A percentile compares a stretch with the other conserved stretches of the same genome.
Evolutionary conservation across 1,284 basidiomycete genomes (phyloP).

Genomic region (Apiotrichum sp.): DNA sequence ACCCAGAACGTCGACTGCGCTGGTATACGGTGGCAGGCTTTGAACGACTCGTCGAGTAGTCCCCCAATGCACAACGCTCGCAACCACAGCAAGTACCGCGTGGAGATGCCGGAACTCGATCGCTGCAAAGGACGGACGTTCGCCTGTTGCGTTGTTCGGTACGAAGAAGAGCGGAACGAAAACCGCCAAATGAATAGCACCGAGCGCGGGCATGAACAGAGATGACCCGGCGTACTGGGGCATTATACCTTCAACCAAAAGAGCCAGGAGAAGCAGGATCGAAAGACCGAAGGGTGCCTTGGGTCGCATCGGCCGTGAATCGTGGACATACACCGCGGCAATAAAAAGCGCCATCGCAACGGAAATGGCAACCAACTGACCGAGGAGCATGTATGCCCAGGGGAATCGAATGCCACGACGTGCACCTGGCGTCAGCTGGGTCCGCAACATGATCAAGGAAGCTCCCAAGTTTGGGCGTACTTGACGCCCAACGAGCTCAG

Average conservation of each 20-base stretch:
- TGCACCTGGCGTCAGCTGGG: constrained; percentile 41
- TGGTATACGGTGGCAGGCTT: constrained; percentile 11
- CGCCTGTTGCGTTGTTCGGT: not conserved
- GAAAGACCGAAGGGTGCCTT: constrained; percentile 41
- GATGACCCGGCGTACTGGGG: constrained; percentile 52
- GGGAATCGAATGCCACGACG: constrained; percentile 53
- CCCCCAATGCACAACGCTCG: constrained; percentile 48
- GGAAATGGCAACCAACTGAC: constrained; percentile 66
- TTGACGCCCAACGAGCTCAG: no score
- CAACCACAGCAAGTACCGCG: constrained; percentile 41
- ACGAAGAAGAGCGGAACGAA: constrained; percentile 52
- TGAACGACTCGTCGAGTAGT: constrained; percentile 30
- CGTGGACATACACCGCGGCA: constrained; percentile 53
- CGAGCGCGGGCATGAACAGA: constrained; percentile 57
- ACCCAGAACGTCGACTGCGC: constrained; percentile 13
- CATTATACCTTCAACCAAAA: constrained; percentile 52
- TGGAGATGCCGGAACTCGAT: constrained; percentile 44
- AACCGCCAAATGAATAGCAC: constrained; percentile 59
- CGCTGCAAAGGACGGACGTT: not conserved
- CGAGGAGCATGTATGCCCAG: constrained; percentile 68
- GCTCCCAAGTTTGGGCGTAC: no score
- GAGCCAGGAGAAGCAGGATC: constrained; percentile 52
- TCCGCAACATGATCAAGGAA: no score
- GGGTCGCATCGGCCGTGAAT: constrained; percentile 8
- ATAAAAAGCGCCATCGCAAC: constrained; percentile 64